Percentiles rank a stretch among this genome's conserved stretches.
Conservation (phyloP, 345 rosid species). For the Fremontodendron californicum region DNA sequence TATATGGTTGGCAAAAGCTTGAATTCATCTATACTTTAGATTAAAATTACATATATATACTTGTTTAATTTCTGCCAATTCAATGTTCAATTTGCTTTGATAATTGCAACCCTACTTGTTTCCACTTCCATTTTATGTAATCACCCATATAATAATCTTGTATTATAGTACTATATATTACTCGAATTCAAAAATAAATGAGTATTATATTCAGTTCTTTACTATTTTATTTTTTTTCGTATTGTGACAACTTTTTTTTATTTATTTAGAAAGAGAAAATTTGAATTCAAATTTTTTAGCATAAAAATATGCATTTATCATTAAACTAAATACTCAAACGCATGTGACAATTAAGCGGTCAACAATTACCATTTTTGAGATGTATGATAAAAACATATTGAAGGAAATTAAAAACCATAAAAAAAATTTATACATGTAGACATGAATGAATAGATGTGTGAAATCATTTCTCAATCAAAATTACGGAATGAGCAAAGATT, state of each 20-base stretch:
- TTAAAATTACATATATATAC: not conserved
- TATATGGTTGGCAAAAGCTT: constrained; percentile 6
- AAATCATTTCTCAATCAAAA: not conserved
- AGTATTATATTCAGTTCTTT: not conserved
- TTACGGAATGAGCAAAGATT: no score
- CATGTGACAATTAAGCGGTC: no score
- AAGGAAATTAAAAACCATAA: no score
- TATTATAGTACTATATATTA: not conserved
- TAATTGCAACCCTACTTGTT: not conserved
- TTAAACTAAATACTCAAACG: no score
- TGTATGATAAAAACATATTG: not conserved
- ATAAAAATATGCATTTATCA: no score
- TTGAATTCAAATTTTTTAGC: no score
- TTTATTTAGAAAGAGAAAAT: no score
- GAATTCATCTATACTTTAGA: constrained; percentile 9
- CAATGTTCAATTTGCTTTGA: not conserved
- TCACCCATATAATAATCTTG: not conserved
- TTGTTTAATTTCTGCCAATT: not conserved
- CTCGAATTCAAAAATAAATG: not conserved
- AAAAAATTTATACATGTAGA: no score
- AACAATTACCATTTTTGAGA: not conserved
- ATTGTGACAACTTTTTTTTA: not conserved
- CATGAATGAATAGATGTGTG: not conserved
- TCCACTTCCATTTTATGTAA: not conserved
- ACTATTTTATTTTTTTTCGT: not conserved